A percentile compares a stretch with the other conserved stretches of the same genome.
Conservation (phyloP, 768 basidiomycete species). For the Rhodotorula diobovata region DNA sequence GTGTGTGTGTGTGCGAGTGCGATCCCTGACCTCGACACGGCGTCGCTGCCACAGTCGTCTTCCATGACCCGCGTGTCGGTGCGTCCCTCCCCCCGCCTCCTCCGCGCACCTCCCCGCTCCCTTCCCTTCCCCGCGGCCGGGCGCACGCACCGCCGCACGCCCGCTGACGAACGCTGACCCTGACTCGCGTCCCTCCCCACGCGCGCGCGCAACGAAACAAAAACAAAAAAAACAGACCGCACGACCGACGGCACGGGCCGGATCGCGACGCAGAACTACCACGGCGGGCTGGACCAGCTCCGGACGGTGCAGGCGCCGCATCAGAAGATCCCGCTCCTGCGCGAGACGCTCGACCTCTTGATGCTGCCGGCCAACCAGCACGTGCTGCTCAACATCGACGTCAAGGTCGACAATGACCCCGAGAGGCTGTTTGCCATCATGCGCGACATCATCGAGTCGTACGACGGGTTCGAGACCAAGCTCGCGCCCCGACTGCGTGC, state of each 20-base stretch:
- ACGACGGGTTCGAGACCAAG: constrained; percentile 65
- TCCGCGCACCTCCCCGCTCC: no score
- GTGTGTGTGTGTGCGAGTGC: no score
- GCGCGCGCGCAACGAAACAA: no score
- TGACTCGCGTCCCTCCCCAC: constrained; percentile 55
- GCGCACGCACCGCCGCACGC: neutral
- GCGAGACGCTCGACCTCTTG: constrained; percentile 70
- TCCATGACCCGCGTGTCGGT: constrained; percentile 68
- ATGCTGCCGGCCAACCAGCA: constrained; percentile 56
- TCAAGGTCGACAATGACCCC: constrained; percentile 89
- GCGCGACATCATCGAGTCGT: constrained; percentile 59
- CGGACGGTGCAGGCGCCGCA: constrained; percentile 53
- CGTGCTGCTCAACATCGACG: constrained; percentile 66
- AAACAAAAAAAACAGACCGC: constrained; percentile 65
- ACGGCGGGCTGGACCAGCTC: constrained; percentile 75
- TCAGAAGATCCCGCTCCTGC: constrained; percentile 73
- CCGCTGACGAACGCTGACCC: neutral
- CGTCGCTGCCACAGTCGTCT: constrained; percentile 59
- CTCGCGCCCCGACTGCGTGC: constrained; percentile 74
- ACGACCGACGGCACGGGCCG: constrained; percentile 73
- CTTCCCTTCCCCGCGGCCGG: neutral
- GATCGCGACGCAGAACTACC: constrained; percentile 66
- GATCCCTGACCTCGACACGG: neutral
- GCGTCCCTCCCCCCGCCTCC: constrained; percentile 45
- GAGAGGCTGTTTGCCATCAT: constrained; percentile 76